A percentile compares a stretch with the other conserved stretches of the same genome.
These are phyloP conservation scores for Geotrichum fermentans DNA, from an alignment of 1,139 yeast genomes.

Conservation along the genomic window DNA sequence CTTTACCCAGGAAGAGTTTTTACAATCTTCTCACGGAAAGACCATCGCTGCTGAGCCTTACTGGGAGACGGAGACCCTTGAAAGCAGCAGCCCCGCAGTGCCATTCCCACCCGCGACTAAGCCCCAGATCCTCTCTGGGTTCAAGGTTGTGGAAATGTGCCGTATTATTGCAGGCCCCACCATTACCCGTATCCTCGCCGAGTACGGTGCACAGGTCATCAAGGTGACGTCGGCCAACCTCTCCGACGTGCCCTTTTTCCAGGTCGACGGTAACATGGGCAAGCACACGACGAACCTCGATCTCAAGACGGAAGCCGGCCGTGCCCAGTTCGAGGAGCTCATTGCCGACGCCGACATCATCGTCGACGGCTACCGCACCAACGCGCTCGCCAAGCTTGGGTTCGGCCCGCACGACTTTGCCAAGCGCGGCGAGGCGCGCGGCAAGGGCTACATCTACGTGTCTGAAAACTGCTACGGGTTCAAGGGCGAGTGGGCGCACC, in stretches of 20 bases:
- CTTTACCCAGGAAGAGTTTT: slow-evolving; percentile 33
- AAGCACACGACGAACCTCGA: slow-evolving; percentile 36
- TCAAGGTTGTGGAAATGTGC: slow-evolving; percentile 38
- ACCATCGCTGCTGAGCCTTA: slow-evolving; percentile 29
- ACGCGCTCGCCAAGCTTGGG: slow-evolving; percentile 36
- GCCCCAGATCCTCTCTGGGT: slow-evolving; percentile 34
- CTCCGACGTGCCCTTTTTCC: slow-evolving; percentile 39
- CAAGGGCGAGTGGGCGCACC: slow-evolving; percentile 34
- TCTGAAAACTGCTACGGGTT: slow-evolving; percentile 40
- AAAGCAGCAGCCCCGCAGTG: slow-evolving; percentile 31
- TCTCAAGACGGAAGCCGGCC: slow-evolving; percentile 32
- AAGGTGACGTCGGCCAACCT: slow-evolving; percentile 34
- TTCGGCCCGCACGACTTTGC: slow-evolving; percentile 33
- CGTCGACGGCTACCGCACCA: slow-evolving; percentile 37
- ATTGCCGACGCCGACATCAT: slow-evolving; percentile 36
- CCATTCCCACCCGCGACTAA: slow-evolving; percentile 25
- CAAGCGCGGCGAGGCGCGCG: slow-evolving; percentile 32
- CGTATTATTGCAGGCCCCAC: slow-evolving; percentile 40
- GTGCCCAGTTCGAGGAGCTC: slow-evolving; percentile 32
- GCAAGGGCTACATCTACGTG: slow-evolving; percentile 37
- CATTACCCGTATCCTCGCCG: slow-evolving; percentile 36
- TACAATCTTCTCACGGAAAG: slow-evolving; percentile 36
- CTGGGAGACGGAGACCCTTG: slow-evolving; percentile 32
- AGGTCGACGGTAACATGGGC: slow-evolving; percentile 38
- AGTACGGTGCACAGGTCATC: slow-evolving; percentile 38